phyloP scores from a whole-genome alignment of 1,284 basidiomycete species.

The Ceratobasidium sp. region DNA sequence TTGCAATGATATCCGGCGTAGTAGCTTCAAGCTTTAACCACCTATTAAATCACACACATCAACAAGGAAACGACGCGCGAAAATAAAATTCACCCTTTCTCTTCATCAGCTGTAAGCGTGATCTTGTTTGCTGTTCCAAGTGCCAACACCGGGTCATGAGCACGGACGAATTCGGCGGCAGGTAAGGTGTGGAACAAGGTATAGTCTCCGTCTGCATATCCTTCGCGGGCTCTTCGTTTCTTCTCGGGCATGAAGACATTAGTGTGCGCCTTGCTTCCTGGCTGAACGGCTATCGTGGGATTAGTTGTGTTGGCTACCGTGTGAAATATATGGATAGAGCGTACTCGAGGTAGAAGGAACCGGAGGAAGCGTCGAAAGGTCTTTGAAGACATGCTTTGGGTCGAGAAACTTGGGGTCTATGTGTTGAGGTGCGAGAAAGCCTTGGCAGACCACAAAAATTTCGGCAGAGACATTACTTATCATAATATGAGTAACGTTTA shows the following conservation, averaged over 20 bases:
- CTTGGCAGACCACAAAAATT: constrained; percentile 98
- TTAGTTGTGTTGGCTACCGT: constrained; percentile 49
- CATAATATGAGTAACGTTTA: constrained; percentile 22
- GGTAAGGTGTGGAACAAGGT: constrained; percentile 85
- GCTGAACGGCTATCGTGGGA: constrained; percentile 2
- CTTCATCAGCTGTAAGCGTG: constrained; percentile 84
- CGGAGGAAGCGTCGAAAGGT: constrained; percentile 68
- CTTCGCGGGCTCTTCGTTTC: constrained; percentile 91
- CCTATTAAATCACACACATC: too few species aligned
- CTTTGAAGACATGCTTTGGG: constrained; percentile 98
- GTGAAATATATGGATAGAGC: constrained; percentile 48
- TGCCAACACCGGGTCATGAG: constrained; percentile 79
- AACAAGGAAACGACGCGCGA: constrained; percentile 8
- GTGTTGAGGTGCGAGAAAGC: constrained; percentile 93
- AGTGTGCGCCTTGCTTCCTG: constrained; percentile 64
- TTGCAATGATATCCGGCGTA: constrained; percentile 82
- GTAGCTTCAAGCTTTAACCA: constrained; percentile 83
- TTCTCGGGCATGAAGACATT: constrained; percentile 98
- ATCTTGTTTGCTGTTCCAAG: constrained; percentile 90
- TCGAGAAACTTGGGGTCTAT: constrained; percentile 99
- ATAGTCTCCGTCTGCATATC: constrained; percentile 96
- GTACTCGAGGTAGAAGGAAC: constrained; percentile 52
- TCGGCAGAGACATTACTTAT: constrained; percentile 97
- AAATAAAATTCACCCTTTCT: constrained; percentile 74
- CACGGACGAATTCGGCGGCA: constrained; percentile 81